phyloP scores from a whole-genome alignment of 352 stramenopile species.

The Albugo candida region DNA sequence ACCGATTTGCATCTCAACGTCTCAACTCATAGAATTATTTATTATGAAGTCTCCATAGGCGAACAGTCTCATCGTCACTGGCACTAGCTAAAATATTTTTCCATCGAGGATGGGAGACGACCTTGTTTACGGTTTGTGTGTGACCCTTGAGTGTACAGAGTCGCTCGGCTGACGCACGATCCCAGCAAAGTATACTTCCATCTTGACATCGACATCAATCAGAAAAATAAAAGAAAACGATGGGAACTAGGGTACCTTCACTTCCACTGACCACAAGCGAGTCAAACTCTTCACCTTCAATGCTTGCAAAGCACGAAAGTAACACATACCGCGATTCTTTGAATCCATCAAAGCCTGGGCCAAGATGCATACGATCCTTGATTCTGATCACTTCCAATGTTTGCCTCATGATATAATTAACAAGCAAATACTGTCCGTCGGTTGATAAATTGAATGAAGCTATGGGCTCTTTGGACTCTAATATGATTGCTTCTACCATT shows the following conservation, averaged over 20 bases:
- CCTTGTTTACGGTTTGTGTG: slow-evolving; percentile 51
- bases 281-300: slow-evolving; percentile 5
- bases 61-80: slow-evolving; percentile 56
- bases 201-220: slow-evolving; percentile 14
- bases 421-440: slow-evolving; percentile 23
- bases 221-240: not conserved
- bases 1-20: too few relatives aligned
- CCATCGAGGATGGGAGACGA: slow-evolving; percentile 27
- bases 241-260: slow-evolving; percentile 23
- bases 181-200: slow-evolving; percentile 34
- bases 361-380: not conserved
- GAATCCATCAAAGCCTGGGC: slow-evolving; percentile 11
- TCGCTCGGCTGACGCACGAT: slow-evolving; percentile 26
- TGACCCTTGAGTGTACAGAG: slow-evolving; percentile 21
- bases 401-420: slow-evolving; percentile 44
- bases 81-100: slow-evolving; percentile 35
- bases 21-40: too few relatives aligned
- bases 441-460: slow-evolving; percentile 29
- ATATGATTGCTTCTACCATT: slow-evolving; percentile 21
- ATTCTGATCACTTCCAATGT: slow-evolving; percentile 35
- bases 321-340: slow-evolving; percentile 42
- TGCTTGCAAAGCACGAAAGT: slow-evolving; percentile 34
- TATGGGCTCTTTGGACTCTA: slow-evolving; percentile 29
- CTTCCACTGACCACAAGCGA: slow-evolving; percentile 41
- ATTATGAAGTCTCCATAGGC: slow-evolving; percentile 7